Evolutionary conservation across 208 protist genomes (phyloP), one percentile per base, ranked within the genome.

Genomic region (Sergeia podlipaevii): DNA sequence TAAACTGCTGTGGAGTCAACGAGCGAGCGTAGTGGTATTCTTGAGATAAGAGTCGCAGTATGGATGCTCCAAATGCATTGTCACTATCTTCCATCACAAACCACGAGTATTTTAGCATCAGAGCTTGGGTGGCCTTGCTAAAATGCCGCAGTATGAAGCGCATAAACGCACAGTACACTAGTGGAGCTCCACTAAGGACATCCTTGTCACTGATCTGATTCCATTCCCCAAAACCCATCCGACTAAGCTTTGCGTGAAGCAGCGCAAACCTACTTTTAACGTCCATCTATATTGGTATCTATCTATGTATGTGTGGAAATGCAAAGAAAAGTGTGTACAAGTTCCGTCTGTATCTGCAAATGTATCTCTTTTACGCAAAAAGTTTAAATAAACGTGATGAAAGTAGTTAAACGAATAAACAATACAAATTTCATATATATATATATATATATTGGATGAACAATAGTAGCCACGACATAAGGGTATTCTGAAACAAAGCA

Each of bases 1-100:
- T 17, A 24, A 74, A 85, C 42, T 80, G 73, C 13, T 44, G 11
- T 0, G 51, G 47, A 1, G 73, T 66, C 20, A 85, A 62, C 15
- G 58, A 24, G 3, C 37, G 30, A 4, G 6, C 6, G 11, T 60
- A 52, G 28, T 24, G 10, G 15, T 34, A 52, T 34, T 53, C 65
- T 2, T 59, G 44, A 3, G 46, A 45, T 2, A 85, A 53, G 20
- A 81, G 26, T 0, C 74, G 60, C 10, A 76, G 21, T 3, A 67
- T 56, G 3, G 69, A 39, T 3, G 30, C 46, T 20, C 69, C 65
- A 2, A 86, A 21, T 2, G 39, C 7, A 2, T 7, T 23, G 39
- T 75, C 73, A 32, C 72, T 61, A 7, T 47, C 36, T 27, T 86
- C 78, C 5, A 86, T 23, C 24, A 86, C 34, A 24, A 86, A 81